Evolutionary conservation across 805 yeast species (phyloP), one percentile per base, ranked within the genome.

Genomic region (Wickerhamiella sergipiensis): DNA sequence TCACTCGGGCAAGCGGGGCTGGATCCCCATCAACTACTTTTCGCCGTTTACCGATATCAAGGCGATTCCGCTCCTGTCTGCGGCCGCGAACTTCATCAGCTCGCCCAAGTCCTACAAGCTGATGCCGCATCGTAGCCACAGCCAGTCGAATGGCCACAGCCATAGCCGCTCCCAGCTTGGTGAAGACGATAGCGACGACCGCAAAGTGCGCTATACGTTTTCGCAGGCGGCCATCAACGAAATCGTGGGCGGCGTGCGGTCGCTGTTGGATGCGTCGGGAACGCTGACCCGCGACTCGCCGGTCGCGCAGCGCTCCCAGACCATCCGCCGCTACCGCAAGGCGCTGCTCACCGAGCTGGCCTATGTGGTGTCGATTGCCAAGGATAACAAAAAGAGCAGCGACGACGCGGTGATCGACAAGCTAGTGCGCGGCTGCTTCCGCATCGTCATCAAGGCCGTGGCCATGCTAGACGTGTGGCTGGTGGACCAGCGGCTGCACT

Each of bases 11-110:
- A 57, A 58, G 15, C 62, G 72, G 12, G 74, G 74, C 44, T 70
- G 74, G 74, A 61, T 71, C 33, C 73, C 74, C 18, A 60, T 67
- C 38, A 69, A 68, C 58, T 70, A 67, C 55, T 70, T 70, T 54
- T 58, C 60, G 40, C 65, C 70, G 6, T 67, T 62, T 55, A 59
- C 61, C 24, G 70, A 68, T 49, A 55, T 62, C 24, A 61, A 60
- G 43, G 64, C 65, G 10, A 60, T 66, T n/a, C 68, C 70, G 6
- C 59, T 70, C 38, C 61, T 70, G 18, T 57, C 64, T 6, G 67
- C 71, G 1, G 58, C 61, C 2, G 64, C 69, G 17, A 60, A 58
- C 47, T 66, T 67, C 49, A 60, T 67, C 10, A 53, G 62, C 18
- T 55, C 59, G 18, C 71, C 72, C 12, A 63, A 60, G 49, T 55